phyloP scores from a whole-genome alignment of 2,329 filamentous ascomycete species.

The Trichoderma simmonsii region DNA sequence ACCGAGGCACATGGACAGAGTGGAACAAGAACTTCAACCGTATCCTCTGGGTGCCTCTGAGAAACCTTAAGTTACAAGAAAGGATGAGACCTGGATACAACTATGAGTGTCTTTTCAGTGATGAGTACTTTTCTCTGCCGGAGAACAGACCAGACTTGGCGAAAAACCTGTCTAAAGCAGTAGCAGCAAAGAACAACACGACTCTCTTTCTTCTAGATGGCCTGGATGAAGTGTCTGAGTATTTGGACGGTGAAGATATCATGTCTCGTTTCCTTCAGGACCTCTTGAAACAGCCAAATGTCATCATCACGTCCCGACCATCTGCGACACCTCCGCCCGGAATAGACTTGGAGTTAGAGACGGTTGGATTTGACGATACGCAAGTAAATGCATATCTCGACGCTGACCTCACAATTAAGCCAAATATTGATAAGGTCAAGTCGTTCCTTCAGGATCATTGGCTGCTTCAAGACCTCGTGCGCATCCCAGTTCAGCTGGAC shows the following conservation, averaged over 20 bases:
- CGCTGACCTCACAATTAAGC: neutral
- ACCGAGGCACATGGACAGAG: constrained; percentile 18
- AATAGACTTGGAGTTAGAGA: constrained; percentile 38
- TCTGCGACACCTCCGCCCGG: neutral
- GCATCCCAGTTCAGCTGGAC: constrained; percentile 44
- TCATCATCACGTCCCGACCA: constrained; percentile 42
- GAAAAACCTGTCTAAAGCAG: constrained; percentile 19
- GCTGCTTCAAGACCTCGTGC: constrained; percentile 36
- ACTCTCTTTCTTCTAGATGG: constrained; percentile 43
- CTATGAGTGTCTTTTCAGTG: constrained; percentile 25
- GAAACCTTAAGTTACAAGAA: constrained; percentile 30
- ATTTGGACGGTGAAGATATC: constrained; percentile 12
- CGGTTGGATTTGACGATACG: constrained; percentile 36
- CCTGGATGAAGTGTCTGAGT: constrained; percentile 39
- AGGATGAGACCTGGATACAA: constrained; percentile 21
- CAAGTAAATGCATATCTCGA: constrained; percentile 34
- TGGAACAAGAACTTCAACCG: constrained; percentile 31
- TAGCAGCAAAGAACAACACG: constrained; percentile 11
- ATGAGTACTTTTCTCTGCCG: constrained; percentile 29
- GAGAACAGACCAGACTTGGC: constrained; percentile 18
- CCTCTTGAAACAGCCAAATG: constrained; percentile 34
- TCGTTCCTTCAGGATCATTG: constrained; percentile 32
- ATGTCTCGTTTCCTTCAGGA: constrained; percentile 27
- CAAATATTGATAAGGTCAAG: constrained; percentile 25
- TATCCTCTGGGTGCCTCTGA: constrained; percentile 39